Evolutionary conservation across 2,329 filamentous ascomycete species (phyloP).

Genomic region (Ophiostoma tasmaniense): DNA sequence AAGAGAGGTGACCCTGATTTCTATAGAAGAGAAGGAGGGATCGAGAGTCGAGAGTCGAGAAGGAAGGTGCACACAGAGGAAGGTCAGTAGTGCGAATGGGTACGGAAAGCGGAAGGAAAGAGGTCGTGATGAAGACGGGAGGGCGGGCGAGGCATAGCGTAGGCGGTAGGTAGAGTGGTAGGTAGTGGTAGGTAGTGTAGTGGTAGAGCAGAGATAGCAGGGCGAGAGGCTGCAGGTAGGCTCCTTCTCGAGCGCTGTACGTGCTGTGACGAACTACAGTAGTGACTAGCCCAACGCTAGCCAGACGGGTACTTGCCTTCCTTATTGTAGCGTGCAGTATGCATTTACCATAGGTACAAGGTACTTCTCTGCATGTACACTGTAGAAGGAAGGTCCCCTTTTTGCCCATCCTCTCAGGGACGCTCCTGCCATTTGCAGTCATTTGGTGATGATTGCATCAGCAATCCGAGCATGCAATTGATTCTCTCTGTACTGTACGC

Average conservation of each 20-base stretch:
- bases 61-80: not conserved
- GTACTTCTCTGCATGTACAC: not conserved
- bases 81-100: conserved; percentile 6
- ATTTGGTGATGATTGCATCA: not conserved
- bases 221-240: too few relatives aligned
- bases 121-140: conserved; percentile 10
- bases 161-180: too few relatives aligned
- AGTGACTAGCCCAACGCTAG: too few relatives aligned
- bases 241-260: too few relatives aligned
- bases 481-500: too few relatives aligned
- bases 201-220: too few relatives aligned
- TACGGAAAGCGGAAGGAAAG: conserved; percentile 7
- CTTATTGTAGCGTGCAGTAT: not conserved
- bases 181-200: not conserved
- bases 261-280: too few relatives aligned
- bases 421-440: not conserved
- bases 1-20: not conserved
- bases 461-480: too few relatives aligned
- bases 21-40: not conserved
- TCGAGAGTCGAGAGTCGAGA: not conserved
- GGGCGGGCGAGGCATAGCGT: too few relatives aligned
- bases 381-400: not conserved
- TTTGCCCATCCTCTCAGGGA: not conserved
- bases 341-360: not conserved
- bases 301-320: conserved; percentile 4